Conservation (phyloP, 2,329 filamentous ascomycete species). For the Colletotrichum tanaceti region DNA sequence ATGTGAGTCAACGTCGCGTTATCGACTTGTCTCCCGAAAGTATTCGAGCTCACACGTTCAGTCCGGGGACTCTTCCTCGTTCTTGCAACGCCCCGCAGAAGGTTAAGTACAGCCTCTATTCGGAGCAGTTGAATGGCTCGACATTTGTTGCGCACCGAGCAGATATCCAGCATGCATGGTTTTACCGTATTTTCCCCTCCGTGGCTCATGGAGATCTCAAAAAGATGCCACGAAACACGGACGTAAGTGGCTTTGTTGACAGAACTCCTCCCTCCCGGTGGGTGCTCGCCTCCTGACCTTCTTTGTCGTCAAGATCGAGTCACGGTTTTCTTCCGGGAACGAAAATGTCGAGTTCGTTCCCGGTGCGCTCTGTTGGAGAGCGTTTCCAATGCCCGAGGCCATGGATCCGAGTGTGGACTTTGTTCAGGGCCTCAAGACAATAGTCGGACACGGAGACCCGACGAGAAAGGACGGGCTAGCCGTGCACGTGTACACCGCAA, state of each 20-base stretch:
- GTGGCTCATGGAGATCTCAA: conserved; percentile 42
- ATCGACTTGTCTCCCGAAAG: neutral
- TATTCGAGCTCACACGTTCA: conserved; percentile 15
- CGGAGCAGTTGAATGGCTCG: conserved; percentile 61
- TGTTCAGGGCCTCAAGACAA: conserved; percentile 59
- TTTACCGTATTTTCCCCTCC: conserved; percentile 48
- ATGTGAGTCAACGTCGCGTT: conserved; percentile 39
- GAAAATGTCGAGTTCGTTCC: conserved; percentile 53
- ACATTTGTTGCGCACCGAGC: conserved; percentile 46
- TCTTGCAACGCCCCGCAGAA: conserved; percentile 56
- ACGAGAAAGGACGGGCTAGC: conserved; percentile 62
- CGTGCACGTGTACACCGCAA: conserved; percentile 61
- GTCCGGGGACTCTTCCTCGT: conserved; percentile 37
- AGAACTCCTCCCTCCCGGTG: neutral
- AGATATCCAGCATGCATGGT: conserved; percentile 45
- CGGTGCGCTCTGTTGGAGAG: conserved; percentile 56
- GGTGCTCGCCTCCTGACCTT: neutral
- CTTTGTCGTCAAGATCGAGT: conserved; percentile 40
- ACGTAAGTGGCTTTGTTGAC: conserved; percentile 32
- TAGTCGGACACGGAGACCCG: conserved; percentile 62
- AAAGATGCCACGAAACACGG: conserved; percentile 34
- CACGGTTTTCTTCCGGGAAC: conserved; percentile 55
- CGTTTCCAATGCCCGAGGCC: conserved; percentile 46
- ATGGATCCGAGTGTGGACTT: conserved; percentile 53
- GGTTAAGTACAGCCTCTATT: conserved; percentile 55